phyloP scores from a whole-genome alignment of 73 alveolate species.

The Paramecium biaurelia region DNA sequence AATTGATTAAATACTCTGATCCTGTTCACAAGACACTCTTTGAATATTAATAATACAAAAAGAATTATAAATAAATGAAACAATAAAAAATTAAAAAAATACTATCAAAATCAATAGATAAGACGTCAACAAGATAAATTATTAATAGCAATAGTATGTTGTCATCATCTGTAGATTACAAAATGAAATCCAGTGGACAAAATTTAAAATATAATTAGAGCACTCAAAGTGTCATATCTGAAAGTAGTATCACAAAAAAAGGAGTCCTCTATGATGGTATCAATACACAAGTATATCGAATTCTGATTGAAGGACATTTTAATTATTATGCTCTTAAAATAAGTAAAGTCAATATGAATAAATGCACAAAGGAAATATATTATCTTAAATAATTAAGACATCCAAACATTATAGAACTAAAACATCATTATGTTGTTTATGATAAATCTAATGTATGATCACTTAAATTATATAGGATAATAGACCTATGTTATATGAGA shows the following conservation, averaged over 20 bases:
- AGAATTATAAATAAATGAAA: background rate
- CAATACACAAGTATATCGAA: background rate
- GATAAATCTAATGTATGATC: background rate
- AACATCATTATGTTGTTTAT: background rate
- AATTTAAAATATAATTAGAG: background rate
- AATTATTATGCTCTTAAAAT: constrained; percentile 49
- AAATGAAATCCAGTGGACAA: background rate
- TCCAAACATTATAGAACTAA: constrained; percentile 31
- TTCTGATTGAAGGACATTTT: constrained; percentile 31
- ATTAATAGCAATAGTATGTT: background rate
- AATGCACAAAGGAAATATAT: constrained; percentile 15
- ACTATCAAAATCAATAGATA: constrained; percentile 2
- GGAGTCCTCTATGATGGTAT: background rate
- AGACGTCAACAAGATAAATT: background rate
- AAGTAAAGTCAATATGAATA: background rate
- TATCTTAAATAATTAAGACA: constrained; percentile 38
- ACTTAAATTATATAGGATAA: background rate
- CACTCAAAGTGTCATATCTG: background rate
- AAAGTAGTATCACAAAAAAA: background rate
- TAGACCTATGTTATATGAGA: background rate
- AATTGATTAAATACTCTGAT: background rate
- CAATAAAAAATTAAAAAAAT: background rate
- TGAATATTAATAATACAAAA: constrained; percentile 24
- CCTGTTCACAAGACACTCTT: background rate
- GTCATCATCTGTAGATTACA: constrained; percentile 23